phyloP scores from a whole-genome alignment of 768 basidiomycete genomes.

The Mrakia blollopis region DNA sequence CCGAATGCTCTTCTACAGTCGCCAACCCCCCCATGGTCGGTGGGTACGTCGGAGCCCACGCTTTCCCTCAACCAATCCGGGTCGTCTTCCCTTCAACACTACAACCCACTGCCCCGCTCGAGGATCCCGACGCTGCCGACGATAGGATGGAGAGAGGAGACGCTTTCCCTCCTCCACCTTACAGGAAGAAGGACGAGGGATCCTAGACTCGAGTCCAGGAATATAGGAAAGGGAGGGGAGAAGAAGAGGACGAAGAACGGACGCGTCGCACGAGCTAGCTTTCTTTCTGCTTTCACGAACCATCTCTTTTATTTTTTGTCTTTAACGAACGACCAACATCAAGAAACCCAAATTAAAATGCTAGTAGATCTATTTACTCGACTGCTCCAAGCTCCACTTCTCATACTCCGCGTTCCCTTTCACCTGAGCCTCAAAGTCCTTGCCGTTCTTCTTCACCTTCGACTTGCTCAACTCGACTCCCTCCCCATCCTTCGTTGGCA shows the following conservation, averaged over 20 bases:
- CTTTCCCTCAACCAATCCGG: neutral
- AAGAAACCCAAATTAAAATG: neutral
- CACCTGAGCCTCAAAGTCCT: constrained; percentile 66
- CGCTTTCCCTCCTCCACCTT: neutral
- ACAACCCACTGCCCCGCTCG: neutral
- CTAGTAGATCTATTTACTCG: too few species aligned
- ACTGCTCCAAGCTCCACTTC: constrained; percentile 15
- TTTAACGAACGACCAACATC: neutral
- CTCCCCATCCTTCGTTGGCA: constrained; percentile 77
- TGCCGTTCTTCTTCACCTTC: constrained; percentile 66
- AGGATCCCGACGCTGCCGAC: constrained; percentile 1
- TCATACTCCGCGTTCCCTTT: constrained; percentile 48
- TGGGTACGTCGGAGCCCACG: neutral
- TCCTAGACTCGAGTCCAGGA: too few species aligned
- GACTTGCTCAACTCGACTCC: constrained; percentile 83
- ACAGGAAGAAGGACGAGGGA: neutral
- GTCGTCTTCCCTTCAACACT: neutral
- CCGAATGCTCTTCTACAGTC: too few species aligned
- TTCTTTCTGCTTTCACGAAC: neutral
- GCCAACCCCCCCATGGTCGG: neutral
- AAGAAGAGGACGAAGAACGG: neutral
- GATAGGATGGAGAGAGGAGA: constrained; percentile 15
- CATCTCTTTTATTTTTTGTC: neutral
- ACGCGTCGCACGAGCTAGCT: neutral
- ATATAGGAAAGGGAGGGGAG: neutral